phyloP scores from a whole-genome alignment of 176 grass and related monocot genomes.

The maize (Zea mays) region DNA sequence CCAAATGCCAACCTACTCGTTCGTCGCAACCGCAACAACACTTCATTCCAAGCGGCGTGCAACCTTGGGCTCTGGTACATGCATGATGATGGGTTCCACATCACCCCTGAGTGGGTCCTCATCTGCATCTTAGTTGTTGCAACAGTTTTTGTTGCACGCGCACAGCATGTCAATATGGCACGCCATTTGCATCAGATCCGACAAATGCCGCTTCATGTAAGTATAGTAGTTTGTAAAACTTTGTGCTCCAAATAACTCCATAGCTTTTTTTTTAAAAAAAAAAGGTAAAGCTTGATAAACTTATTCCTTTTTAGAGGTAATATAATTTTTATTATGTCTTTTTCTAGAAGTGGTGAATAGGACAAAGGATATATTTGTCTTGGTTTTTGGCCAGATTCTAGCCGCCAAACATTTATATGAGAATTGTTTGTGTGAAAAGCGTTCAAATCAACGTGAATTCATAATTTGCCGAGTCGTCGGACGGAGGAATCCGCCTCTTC shows the following conservation, averaged over 20 bases:
- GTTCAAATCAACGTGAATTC: no score
- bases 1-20: neutral
- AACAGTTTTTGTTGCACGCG: conserved; percentile 37
- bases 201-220: neutral
- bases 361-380: neutral
- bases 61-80: neutral
- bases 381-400: no score
- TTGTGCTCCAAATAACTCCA: neutral
- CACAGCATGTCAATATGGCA: neutral
- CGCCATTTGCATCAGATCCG: neutral
- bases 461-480: no score
- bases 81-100: neutral
- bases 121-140: neutral
- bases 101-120: neutral
- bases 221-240: neutral
- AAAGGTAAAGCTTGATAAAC: neutral
- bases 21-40: neutral
- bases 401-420: no score
- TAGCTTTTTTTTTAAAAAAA: no score
- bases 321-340: neutral
- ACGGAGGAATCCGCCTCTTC: no score
- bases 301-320: neutral
- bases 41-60: neutral
- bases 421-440: no score
- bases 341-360: neutral